Evolutionary conservation across 108 stramenopile genomes (phyloP).

Genomic region (Skeletonema costatum): DNA sequence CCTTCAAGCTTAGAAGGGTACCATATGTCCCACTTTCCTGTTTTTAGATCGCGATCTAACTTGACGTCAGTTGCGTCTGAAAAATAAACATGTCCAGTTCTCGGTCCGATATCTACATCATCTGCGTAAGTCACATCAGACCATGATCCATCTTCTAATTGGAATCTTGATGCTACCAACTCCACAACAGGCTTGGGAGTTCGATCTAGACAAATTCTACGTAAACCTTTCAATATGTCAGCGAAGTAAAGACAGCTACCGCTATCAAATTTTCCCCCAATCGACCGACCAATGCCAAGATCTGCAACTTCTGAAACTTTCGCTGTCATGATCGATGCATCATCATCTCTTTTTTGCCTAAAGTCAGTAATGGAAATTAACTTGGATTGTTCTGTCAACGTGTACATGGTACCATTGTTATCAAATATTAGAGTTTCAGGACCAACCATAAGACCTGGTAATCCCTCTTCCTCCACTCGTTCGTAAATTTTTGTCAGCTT

Average conservation of each 20-base stretch:
- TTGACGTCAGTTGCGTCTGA: constrained; percentile 64
- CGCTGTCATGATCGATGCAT: constrained; percentile 40
- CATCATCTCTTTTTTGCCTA: constrained; percentile 1
- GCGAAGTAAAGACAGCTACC: constrained; percentile 71
- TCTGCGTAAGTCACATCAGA: constrained; percentile 61
- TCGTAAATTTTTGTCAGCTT: constrained; percentile 65
- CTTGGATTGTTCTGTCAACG: constrained; percentile 55
- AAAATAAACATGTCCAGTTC: constrained; percentile 72
- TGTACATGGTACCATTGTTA: constrained; percentile 50
- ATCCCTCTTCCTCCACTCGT: constrained; percentile 29
- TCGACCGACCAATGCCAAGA: constrained; percentile 60
- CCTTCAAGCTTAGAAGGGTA: constrained; percentile 67
- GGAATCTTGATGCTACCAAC: constrained; percentile 56
- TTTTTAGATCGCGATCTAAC: constrained; percentile 32
- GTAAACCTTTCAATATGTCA: constrained; percentile 63
- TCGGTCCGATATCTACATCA: constrained; percentile 66
- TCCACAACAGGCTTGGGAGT: constrained; percentile 52
- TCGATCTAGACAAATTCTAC: constrained; percentile 42
- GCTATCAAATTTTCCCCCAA: constrained; percentile 68
- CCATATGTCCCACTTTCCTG: constrained; percentile 56
- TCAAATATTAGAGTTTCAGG: constrained; percentile 70
- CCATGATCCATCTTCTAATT: constrained; percentile 40
- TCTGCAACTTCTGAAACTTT: constrained; percentile 46
- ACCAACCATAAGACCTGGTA: constrained; percentile 41
- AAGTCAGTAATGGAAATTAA: constrained; percentile 54